Evolutionary conservation across 805 yeast genomes (phyloP).

Genomic region (Pichia eremophila): DNA sequence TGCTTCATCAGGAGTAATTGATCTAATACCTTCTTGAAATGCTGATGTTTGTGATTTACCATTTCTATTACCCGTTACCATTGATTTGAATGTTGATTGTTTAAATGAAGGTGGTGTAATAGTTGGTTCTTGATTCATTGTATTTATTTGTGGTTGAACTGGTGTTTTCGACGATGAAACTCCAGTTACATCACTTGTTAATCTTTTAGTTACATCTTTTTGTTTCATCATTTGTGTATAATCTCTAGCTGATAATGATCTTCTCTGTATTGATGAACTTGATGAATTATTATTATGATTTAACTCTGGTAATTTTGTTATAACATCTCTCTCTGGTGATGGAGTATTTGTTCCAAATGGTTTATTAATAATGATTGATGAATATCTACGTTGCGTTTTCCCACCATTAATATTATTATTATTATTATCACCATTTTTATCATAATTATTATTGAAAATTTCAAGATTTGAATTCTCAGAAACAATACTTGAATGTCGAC

Average conservation of each 20-base stretch:
- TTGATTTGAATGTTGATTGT: slow-evolving; percentile 29
- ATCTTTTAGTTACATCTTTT: slow-evolving; percentile 27
- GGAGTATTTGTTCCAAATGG: background rate
- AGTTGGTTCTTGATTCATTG: background rate
- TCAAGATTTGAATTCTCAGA: slow-evolving; percentile 4
- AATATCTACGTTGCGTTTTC: slow-evolving; percentile 9
- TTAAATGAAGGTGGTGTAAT: slow-evolving; percentile 31
- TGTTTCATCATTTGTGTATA: slow-evolving; percentile 7
- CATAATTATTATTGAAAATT: background rate
- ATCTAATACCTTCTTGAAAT: slow-evolving; percentile 79
- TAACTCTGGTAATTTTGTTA: background rate
- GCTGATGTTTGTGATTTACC: slow-evolving; percentile 63
- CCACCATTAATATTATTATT: slow-evolving; percentile 2
- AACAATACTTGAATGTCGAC: slow-evolving; percentile 3
- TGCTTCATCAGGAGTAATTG: slow-evolving; percentile 67
- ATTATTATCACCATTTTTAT: background rate
- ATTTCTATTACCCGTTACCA: slow-evolving; percentile 30
- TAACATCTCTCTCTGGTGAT: background rate
- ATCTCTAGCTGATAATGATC: slow-evolving; percentile 46
- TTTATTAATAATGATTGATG: slow-evolving; percentile 1
- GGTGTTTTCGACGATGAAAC: background rate
- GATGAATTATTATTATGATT: too few relatives aligned
- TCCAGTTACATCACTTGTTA: slow-evolving; percentile 26
- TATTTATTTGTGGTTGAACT: background rate
- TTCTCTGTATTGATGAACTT: slow-evolving; percentile 26